Evolutionary conservation across 805 yeast species (phyloP).

Genomic region (Metschnikowia vanudenii): DNA sequence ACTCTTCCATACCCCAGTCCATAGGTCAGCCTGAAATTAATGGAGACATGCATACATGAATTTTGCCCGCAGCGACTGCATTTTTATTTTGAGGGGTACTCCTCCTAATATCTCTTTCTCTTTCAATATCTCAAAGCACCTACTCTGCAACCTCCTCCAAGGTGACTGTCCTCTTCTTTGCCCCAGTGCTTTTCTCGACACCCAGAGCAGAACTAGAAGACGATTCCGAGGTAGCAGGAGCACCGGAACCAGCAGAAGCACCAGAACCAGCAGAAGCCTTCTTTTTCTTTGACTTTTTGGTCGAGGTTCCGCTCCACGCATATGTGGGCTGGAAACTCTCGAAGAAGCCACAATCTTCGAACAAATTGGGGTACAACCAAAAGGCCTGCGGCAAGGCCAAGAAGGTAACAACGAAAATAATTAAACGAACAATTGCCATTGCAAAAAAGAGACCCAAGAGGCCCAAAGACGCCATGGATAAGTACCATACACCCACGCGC

Average conservation of each 20-base stretch:
- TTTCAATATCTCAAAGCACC: too few relatives aligned
- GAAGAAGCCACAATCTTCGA: conserved; percentile 90
- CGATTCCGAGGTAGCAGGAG: not conserved
- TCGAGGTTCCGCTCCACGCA: conserved; percentile 65
- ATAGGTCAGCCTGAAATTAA: too few relatives aligned
- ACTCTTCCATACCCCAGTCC: too few relatives aligned
- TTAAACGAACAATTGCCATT: conserved; percentile 74
- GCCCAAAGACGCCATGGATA: conserved; percentile 74
- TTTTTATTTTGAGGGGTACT: too few relatives aligned
- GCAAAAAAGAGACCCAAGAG: conserved; percentile 72
- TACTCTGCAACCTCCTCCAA: conserved; percentile 43
- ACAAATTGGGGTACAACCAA: conserved; percentile 95
- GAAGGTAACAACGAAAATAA: conserved; percentile 61
- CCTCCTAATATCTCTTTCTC: too few relatives aligned
- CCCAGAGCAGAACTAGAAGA: conserved; percentile 17
- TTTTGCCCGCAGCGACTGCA: too few relatives aligned
- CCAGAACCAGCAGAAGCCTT: conserved; percentile 5
- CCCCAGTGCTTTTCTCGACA: conserved; percentile 17
- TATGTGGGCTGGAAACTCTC: conserved; percentile 91
- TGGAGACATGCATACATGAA: too few relatives aligned
- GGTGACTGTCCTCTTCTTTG: conserved; percentile 33
- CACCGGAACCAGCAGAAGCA: too few relatives aligned
- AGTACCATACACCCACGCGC: conserved; percentile 89
- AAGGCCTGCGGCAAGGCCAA: conserved; percentile 67
- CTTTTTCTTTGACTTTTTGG: conserved; percentile 25